These are phyloP conservation scores for Kwoniella newhampshirensis DNA, from an alignment of 768 basidiomycete species.

Conservation along the genomic window DNA sequence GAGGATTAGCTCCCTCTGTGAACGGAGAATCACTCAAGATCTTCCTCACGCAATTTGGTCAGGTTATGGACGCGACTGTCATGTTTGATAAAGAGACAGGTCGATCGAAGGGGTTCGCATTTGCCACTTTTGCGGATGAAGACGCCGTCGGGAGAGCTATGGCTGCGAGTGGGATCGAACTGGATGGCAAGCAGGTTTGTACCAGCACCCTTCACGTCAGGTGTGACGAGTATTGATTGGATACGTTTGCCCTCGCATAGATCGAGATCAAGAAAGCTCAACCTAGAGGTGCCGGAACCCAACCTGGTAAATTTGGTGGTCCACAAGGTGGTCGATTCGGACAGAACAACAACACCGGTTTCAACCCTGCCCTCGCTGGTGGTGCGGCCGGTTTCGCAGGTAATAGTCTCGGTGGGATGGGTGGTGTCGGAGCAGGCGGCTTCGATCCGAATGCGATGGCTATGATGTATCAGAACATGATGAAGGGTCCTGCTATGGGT, in stretches of 20 bases:
- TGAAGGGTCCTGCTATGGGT: conserved; percentile 43
- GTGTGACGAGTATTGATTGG: no score
- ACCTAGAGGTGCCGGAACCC: conserved; percentile 60
- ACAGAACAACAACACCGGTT: conserved; percentile 77
- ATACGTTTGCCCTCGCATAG: conserved; percentile 57
- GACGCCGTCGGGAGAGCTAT: conserved; percentile 87
- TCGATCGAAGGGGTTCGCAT: conserved; percentile 90
- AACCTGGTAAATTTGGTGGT: conserved; percentile 34
- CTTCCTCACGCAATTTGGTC: conserved; percentile 91
- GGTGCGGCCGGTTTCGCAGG: conserved; percentile 28
- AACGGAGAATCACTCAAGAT: conserved; percentile 90
- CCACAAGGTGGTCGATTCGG: conserved; percentile 63
- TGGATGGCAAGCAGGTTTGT: conserved; percentile 90
- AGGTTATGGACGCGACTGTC: conserved; percentile 95
- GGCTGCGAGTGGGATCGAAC: conserved; percentile 80
- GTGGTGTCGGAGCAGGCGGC: conserved; percentile 27
- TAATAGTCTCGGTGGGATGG: conserved; percentile 30
- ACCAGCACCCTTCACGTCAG: not conserved
- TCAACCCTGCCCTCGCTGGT: conserved; percentile 1
- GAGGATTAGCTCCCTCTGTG: conserved; percentile 85
- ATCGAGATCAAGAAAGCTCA: conserved; percentile 97
- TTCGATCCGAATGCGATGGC: conserved; percentile 94
- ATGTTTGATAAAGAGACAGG: conserved; percentile 72
- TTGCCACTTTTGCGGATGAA: conserved; percentile 86
- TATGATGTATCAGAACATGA: conserved; percentile 90